These are phyloP conservation scores for Lachancea fermentati DNA, from an alignment of 805 yeast genomes.

Conservation along the genomic window DNA sequence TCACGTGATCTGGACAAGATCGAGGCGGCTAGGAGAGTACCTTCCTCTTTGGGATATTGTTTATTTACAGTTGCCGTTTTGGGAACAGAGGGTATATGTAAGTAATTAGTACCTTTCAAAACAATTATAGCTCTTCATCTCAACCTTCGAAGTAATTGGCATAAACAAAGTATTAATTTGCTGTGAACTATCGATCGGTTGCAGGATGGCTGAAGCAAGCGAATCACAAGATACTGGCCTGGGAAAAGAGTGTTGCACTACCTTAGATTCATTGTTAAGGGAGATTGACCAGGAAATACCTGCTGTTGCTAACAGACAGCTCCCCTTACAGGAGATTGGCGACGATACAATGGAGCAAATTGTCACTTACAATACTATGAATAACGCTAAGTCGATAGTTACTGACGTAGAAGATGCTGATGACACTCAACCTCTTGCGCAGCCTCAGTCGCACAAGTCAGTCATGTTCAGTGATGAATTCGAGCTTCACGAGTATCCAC, in stretches of 20 bases:
- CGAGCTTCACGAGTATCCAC: constrained; percentile 14
- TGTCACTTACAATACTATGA: constrained; percentile 23
- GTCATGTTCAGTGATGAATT: constrained; percentile 18
- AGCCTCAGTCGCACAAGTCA: constrained; percentile 7
- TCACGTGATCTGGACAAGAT: neutral
- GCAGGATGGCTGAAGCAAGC: too few relatives aligned
- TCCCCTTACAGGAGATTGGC: constrained; percentile 28
- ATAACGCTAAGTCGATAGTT: constrained; percentile 1
- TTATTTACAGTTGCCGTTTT: neutral
- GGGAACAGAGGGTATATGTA: neutral
- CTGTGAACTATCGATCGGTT: too few relatives aligned
- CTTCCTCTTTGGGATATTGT: neutral
- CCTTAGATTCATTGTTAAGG: constrained; percentile 26
- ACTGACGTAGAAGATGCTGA: neutral
- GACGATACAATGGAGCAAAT: constrained; percentile 32
- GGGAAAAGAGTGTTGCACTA: constrained; percentile 5
- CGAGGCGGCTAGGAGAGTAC: too few relatives aligned
- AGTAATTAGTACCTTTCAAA: too few relatives aligned
- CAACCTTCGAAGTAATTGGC: too few relatives aligned
- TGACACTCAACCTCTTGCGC: constrained; percentile 2
- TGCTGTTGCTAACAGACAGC: constrained; percentile 11
- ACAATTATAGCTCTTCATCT: too few relatives aligned
- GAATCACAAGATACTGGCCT: neutral
- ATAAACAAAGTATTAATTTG: too few relatives aligned
- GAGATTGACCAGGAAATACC: constrained; percentile 30